Base-by-base conservation (phyloP, 1,284 basidiomycete genomes). In the Cystobasidiaceae sp. region DNA sequence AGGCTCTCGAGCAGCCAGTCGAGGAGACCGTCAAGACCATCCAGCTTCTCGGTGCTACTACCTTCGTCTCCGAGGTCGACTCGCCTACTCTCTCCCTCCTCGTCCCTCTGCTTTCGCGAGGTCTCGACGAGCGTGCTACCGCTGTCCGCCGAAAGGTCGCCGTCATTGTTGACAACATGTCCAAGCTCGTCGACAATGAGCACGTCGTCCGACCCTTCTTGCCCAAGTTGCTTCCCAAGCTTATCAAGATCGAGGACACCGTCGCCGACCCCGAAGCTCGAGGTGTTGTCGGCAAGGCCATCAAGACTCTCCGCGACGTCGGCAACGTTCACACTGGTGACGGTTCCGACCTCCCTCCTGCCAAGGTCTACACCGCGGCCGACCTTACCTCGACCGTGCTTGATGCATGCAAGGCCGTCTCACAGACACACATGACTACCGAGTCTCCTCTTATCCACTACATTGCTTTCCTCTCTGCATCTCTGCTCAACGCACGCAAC, bases 21-120 rank as follows among this genome's bases (percentile, higher is more conserved):
- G 94, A 98, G 84, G 93, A 98, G 85, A 94, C 97, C 70, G 89
- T 93, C 75, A 90, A 88, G 77, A 97, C 93, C 75, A 91, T 98
- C 76, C 84, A 85, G 76, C 88, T 97, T 80, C 92, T 98, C 79
- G 93, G 93, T 79, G 88, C 96, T 68, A 98, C 96, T 80, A 98
- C 96, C 79, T 98, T 98, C 87, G 96, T 99, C 86, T 92, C 93
- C 69, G 96, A 98, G 84, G 96, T 99, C 81, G 96, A 98, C 79
- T 93, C 94, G 69, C 86, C 96, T 69, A 98, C 96, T 71, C 88
- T 99, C 74, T 97, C 96, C 72, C 87, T 99, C 73, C 97, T 98
- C 91, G 94, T 94, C 68, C 96, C 94, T 74, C 87, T 99, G 48
- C 84, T 99, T 69, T 85, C 89, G 70, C 92, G 96, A 84, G 96